phyloP scores from a whole-genome alignment of 2,329 filamentous ascomycete species.

The Phoma herbarum region DNA sequence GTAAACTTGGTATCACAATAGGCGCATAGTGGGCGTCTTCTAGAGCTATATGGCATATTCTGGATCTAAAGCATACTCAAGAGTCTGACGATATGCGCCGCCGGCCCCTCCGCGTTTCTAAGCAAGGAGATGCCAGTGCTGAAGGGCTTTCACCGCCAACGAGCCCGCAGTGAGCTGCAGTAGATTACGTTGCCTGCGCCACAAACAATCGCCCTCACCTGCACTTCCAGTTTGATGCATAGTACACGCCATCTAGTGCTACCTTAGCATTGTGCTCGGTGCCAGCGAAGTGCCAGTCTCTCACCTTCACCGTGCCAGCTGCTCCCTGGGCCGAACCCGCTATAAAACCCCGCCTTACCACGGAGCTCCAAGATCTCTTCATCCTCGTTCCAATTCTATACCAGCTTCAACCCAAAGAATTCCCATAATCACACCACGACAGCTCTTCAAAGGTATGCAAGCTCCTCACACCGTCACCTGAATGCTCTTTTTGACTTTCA shows the following conservation, averaged over 20 bases:
- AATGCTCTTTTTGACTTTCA: background rate
- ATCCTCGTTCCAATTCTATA: background rate
- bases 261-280: background rate
- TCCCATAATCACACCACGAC: background rate
- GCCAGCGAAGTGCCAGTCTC: conserved; percentile 7
- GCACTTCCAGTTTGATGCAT: background rate
- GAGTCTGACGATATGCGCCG: background rate
- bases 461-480: no score
- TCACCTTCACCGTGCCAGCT: conserved; percentile 15
- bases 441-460: background rate
- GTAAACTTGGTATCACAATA: background rate
- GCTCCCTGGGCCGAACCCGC: background rate
- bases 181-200: background rate
- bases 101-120: background rate
- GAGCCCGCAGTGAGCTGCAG: background rate
- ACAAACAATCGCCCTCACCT: background rate
- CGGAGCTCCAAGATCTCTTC: background rate
- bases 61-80: background rate
- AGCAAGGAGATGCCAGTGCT: background rate
- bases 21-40: background rate
- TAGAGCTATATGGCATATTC: background rate
- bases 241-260: background rate
- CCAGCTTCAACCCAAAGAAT: background rate
- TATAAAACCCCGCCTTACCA: background rate
- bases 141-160: background rate